Percentiles rank a stretch among this genome's conserved stretches.
Evolutionary conservation across 2,329 filamentous ascomycete genomes (phyloP).

Genomic region (Gnomoniopsis smithogilvyi): DNA sequence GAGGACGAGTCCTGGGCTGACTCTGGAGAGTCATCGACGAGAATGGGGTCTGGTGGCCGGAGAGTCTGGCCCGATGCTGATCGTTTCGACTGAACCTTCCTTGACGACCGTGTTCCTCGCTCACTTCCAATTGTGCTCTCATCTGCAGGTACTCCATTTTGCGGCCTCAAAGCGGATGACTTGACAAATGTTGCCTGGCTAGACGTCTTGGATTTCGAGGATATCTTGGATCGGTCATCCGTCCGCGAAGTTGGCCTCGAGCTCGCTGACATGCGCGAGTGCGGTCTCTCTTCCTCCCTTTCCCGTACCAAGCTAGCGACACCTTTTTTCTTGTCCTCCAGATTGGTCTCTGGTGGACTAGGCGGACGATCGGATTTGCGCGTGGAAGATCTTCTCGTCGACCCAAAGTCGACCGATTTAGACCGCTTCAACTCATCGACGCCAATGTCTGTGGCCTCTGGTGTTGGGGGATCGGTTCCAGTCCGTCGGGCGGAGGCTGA

Average conservation of each 20-base stretch:
- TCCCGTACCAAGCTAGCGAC: slow-evolving; percentile 27
- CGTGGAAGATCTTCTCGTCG: slow-evolving; percentile 30
- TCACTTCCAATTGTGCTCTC: slow-evolving; percentile 18
- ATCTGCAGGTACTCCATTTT: slow-evolving; percentile 16
- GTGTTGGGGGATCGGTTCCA: slow-evolving; percentile 58
- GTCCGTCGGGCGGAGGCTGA: slow-evolving; percentile 33
- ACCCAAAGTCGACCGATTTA: slow-evolving; percentile 43
- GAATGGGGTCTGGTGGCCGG: slow-evolving; percentile 32
- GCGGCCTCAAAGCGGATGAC: slow-evolving; percentile 25
- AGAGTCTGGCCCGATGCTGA: slow-evolving; percentile 30
- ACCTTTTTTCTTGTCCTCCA: slow-evolving; percentile 41
- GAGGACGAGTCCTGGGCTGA: slow-evolving; percentile 50
- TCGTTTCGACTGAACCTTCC: slow-evolving; percentile 26
- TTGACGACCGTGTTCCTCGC: slow-evolving; percentile 4
- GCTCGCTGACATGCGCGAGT: slow-evolving; percentile 34
- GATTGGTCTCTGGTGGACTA: slow-evolving; percentile 61
- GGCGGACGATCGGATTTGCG: slow-evolving; percentile 51
- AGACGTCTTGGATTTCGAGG: slow-evolving; percentile 52
- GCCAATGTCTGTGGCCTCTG: slow-evolving; percentile 69
- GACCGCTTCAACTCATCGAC: slow-evolving; percentile 44
- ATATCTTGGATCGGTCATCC: slow-evolving; percentile 51
- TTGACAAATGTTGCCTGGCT: slow-evolving; percentile 56
- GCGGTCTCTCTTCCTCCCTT: slow-evolving; percentile 31
- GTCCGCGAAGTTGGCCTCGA: slow-evolving; percentile 35
- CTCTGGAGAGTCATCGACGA: slow-evolving; percentile 48